Evolutionary conservation across 2,329 filamentous ascomycete genomes (phyloP), one percentile per base, ranked within the genome.

Genomic region (Xylariomycetidae sp.): DNA sequence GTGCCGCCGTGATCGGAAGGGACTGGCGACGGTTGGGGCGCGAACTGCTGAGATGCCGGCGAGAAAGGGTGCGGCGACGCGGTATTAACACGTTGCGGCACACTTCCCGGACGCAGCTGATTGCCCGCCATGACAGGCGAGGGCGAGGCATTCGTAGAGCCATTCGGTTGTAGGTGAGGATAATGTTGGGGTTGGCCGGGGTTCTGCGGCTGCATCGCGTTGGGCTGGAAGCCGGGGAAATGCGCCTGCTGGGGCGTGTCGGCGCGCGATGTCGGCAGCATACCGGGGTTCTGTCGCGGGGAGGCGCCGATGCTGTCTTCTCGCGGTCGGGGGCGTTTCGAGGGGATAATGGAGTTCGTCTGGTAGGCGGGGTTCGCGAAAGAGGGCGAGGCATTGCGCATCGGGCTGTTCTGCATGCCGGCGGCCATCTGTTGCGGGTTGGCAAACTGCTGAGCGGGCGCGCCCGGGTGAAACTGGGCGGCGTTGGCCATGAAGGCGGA

Each of bases 1-100:
- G 84, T 88, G 36, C 78, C 77, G 18, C 70, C 72, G 48, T 86
- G 82, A 42, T 92, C 85, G 16, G 84, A 82, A 5, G 83, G 78
- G 12, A 82, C 76, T 9, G 86, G 85, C 3, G 86, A 92, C 39
- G 81, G 73, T 52, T 89, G 84, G 12, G 74, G 62, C 23, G 70
- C 74, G 49, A 86, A 85, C 52, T 84, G 82, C 47, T 83, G 81
- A 19, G 75, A 72, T 37, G 80, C 79, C 12, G 85, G 84, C 2
- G 85, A 89, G 57, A 93, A 95, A 1, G 87, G 86, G 59, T 92
- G 90, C 4, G 92, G 90, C 19, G 92, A 96, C 26, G 87, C 83
- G 28, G 90, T 95, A 45, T 88, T 83, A 59, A 96, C 86, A 52
- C 88, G 72, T 55, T 88, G 85, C 24, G 82, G 80, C 10, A 83